Base-by-base conservation (phyloP, 2,329 filamentous ascomycete genomes). In the Mariannaea sp. region DNA sequence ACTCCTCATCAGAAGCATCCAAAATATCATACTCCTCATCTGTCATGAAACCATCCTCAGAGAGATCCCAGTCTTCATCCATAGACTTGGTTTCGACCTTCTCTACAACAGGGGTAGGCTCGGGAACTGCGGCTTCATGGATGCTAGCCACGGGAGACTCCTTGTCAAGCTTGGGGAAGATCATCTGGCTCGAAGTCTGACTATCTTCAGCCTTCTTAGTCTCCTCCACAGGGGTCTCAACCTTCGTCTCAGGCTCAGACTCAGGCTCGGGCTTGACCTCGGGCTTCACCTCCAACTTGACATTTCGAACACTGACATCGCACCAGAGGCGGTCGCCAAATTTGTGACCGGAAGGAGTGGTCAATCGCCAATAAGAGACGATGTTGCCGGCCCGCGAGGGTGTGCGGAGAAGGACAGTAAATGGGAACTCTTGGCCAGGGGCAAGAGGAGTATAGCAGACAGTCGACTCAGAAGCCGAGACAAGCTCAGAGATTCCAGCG, bases 1-100 rank as follows among this genome's bases (percentile, higher is more conserved):
- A 88, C 70, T 97, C 93, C 71, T 96, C 90, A 62, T 97, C 93
- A 54, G 90, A 96, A 36, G 92, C 93, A 75, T 97, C 92, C 39
- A 97, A 84, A 61, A 97, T 92, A 67, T 99, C 94, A 71, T 97
- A 99, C 75, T 99, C 94, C 72, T 97, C 94, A 60, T 99, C 94
- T 0, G 94, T 97, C 79, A 96, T 76, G 79, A 96, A 97, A 10
- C 87, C 89, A 55, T 89, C 85, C 10, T 86, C 84, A 1, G 80
- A 82, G n/a, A 74, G 77, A 33, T 84, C 80, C 78, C 81, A 85
- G 40, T 87, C 86, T n/a, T 84, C 83, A 29, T 82, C 79, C 58
- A 80, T 79, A 40, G 78, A 78, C 52, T 75, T 66, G 53, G 73
- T 22, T 38, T 49, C 63, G 53, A 68, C 62, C 58, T 69, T 78